These are phyloP conservation scores for Filobasidium uniguttulatum DNA, from an alignment of 1,284 basidiomycete genomes.

Conservation along the genomic window DNA sequence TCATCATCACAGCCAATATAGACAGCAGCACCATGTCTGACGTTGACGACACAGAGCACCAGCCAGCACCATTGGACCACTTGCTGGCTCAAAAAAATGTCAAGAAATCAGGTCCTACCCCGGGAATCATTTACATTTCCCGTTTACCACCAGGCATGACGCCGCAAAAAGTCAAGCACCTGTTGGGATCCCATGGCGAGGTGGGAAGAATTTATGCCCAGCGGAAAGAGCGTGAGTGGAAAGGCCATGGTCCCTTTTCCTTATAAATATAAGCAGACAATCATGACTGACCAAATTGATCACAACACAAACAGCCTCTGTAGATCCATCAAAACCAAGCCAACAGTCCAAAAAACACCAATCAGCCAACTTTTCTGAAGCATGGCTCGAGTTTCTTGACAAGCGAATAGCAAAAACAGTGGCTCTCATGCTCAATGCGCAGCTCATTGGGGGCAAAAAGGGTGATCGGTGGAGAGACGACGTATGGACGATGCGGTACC, in stretches of 20 bases:
- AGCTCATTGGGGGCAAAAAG: conserved; percentile 89
- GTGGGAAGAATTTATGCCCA: conserved; percentile 76
- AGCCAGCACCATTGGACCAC: no score
- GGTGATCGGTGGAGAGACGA: conserved; percentile 83
- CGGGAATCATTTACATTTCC: conserved; percentile 88
- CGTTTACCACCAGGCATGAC: conserved; percentile 98
- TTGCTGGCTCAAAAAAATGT: conserved; percentile 16
- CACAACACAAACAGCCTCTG: background rate
- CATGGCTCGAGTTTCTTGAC: conserved; percentile 96
- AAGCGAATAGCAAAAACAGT: conserved; percentile 81
- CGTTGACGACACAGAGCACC: no score
- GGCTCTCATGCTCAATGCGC: conserved; percentile 90
- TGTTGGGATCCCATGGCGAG: conserved; percentile 72
- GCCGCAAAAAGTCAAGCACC: conserved; percentile 85
- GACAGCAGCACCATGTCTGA: no score
- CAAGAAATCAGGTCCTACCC: conserved; percentile 22
- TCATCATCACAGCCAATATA: no score
- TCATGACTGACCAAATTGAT: background rate
- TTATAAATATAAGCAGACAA: background rate
- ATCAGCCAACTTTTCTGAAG: conserved; percentile 80
- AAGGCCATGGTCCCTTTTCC: no score
- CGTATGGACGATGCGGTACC: conserved; percentile 98
- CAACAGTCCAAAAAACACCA: conserved; percentile 40
- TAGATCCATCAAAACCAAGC: conserved; percentile 5
- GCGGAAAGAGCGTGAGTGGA: conserved; percentile 51